phyloP scores from a whole-genome alignment of 345 rosid species.

The Corchorus capsularis region DNA sequence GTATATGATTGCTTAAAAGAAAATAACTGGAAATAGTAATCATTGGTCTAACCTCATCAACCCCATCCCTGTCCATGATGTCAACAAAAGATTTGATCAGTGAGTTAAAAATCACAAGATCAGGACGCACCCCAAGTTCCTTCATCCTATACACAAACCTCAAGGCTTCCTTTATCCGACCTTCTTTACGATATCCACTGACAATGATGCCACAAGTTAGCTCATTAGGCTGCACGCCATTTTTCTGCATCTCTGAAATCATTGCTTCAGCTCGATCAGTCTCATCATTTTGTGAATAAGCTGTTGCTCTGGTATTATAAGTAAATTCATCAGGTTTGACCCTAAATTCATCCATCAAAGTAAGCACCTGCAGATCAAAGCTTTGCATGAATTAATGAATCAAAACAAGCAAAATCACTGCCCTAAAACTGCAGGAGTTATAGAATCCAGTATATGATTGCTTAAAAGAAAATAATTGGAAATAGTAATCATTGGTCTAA shows the following conservation, averaged over 20 bases:
- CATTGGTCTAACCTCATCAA: constrained; percentile 47
- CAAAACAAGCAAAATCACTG: background rate
- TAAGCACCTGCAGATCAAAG: too few relatives aligned
- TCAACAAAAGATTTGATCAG: constrained; percentile 64
- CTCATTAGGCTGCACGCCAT: constrained; percentile 48
- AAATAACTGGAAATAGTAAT: background rate
- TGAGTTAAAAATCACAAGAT: constrained; percentile 56
- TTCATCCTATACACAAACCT: constrained; percentile 54
- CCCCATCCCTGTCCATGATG: constrained; percentile 62
- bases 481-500: constrained; percentile 1
- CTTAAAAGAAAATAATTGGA: background rate
- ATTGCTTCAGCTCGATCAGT: constrained; percentile 45
- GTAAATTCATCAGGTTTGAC: constrained; percentile 60
- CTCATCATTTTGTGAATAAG: constrained; percentile 57
- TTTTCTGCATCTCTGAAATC: constrained; percentile 48
- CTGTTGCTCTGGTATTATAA: constrained; percentile 62
- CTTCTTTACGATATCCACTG: constrained; percentile 62
- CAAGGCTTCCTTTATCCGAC: constrained; percentile 52
- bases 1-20: background rate
- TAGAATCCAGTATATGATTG: background rate
- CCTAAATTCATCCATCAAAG: too few relatives aligned
- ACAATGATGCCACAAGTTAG: constrained; percentile 59
- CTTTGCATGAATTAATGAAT: too few relatives aligned
- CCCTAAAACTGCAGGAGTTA: background rate
- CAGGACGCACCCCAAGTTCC: constrained; percentile 48